Evolutionary conservation across 371 early-diverging fungal genomes (phyloP), one percentile per base, ranked within the genome.

Genomic region (Coemansia sp.): DNA sequence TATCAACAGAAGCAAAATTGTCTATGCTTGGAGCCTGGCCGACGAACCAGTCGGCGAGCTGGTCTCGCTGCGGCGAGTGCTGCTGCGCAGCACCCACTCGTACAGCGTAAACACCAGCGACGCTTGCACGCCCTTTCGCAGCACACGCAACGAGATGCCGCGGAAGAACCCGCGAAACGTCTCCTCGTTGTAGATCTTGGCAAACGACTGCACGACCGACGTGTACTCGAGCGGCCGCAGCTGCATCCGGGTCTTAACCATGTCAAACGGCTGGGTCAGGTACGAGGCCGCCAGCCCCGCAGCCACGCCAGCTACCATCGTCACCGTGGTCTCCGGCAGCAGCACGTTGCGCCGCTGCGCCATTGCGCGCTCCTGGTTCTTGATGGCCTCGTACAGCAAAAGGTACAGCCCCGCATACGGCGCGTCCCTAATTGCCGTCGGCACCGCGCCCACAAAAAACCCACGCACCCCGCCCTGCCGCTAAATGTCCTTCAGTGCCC

Each of bases 381-480:
- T 92, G 55, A 78, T 80, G 4, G 86, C 79, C 76, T 96, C 96
- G 70, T 98, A 98, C 57, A 94, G 85, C n/a, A 90, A 82, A 13
- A 97, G 82, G 70, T 96, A 96, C n/a, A 95, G 84, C 9, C 97
- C 98, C 20, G 98, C 94, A 77, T 91, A 87, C 16, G 98, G 98
- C 3, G 95, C 96, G 76, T 98, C 98, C 30, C 97, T 82, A 55
- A 95, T 82, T 35, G 88, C 90, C 5, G 98, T 98, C 3, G 94
- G 93, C 45, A 93, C 90, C 48, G 85, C 92, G 16, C 98, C 97
- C 57, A 87, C 83, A 83, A 95, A 97, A 16, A 96, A 79, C 40
- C 79, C 78, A 9, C 81, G 70, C 20, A 80, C 14, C 4, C 88
- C 84, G 31, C 79, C 70, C 40, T 60, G 14, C 13, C 57, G 61